Percentiles rank a stretch among this genome's conserved stretches.
phyloP scores from a whole-genome alignment of 805 yeast species.

The Kodamaea restingae region DNA sequence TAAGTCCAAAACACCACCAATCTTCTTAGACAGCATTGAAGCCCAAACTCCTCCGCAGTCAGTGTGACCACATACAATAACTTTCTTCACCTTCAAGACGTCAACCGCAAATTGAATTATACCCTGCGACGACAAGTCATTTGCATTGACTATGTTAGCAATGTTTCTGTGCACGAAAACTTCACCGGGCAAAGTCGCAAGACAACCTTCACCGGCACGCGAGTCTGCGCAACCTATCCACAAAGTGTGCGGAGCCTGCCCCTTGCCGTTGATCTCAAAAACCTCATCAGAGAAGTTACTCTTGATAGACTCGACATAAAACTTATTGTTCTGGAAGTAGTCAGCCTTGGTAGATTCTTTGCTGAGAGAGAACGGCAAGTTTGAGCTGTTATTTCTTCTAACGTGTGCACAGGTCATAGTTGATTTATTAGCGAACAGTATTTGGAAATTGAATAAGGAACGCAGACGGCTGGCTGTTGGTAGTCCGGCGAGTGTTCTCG shows the following conservation, averaged over 20 bases:
- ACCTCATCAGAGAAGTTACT: slow-evolving; percentile 49
- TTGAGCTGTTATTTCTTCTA: slow-evolving; percentile 10
- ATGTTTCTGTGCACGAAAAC: slow-evolving; percentile 84
- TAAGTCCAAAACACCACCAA: slow-evolving; percentile 67
- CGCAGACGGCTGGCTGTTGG: not conserved
- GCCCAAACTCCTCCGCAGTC: slow-evolving; percentile 95
- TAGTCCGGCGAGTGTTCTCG: not conserved
- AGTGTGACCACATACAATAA: slow-evolving; percentile 89
- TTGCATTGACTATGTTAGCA: slow-evolving; percentile 69
- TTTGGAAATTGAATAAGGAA: not conserved
- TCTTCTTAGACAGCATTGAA: slow-evolving; percentile 56
- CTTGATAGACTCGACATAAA: slow-evolving; percentile 44
- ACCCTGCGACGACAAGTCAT: slow-evolving; percentile 70
- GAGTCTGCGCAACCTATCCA: slow-evolving; percentile 96
- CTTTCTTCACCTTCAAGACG: slow-evolving; percentile 72
- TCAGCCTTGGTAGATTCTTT: slow-evolving; percentile 48
- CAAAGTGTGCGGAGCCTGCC: slow-evolving; percentile 88
- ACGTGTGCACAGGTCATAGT: slow-evolving; percentile 3
- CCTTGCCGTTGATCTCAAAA: slow-evolving; percentile 63
- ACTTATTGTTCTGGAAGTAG: slow-evolving; percentile 44
- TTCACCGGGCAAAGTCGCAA: slow-evolving; percentile 85
- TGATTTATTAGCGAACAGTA: not conserved
- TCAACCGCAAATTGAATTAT: slow-evolving; percentile 87
- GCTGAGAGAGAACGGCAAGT: slow-evolving; percentile 45
- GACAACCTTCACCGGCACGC: slow-evolving; percentile 74